phyloP scores from a whole-genome alignment of 257 asterid species.

The Nyctanthes arbortristis region DNA sequence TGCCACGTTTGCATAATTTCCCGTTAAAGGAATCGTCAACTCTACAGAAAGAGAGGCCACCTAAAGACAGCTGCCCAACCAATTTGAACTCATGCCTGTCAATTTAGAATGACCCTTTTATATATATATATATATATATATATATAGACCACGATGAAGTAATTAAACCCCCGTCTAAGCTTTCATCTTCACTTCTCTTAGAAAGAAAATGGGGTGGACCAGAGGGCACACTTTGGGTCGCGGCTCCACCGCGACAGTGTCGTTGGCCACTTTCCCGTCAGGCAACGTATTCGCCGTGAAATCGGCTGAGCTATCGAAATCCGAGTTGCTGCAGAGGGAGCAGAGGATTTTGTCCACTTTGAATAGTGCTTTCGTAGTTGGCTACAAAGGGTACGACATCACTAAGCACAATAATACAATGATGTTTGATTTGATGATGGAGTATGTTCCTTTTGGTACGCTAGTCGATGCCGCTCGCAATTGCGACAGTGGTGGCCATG shows the following conservation, averaged over 20 bases:
- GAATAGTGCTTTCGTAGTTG: constrained; percentile 39
- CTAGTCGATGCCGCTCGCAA: constrained; percentile 33
- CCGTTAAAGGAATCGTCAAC: constrained; percentile 57
- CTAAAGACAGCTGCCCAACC: constrained; percentile 53
- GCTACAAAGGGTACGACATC: constrained; percentile 51
- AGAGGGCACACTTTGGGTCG: constrained; percentile 69
- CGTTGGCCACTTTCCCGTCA: constrained; percentile 37
- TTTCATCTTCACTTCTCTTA: constrained; percentile 12
- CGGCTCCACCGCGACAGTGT: constrained; percentile 74
- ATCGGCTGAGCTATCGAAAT: constrained; percentile 49
- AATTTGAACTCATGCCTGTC: constrained; percentile 39
- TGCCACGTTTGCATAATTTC: constrained; percentile 62
- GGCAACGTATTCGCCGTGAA: constrained; percentile 58
- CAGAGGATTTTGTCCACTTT: constrained; percentile 45
- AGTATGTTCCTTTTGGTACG: constrained; percentile 49
- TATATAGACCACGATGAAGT: constrained; percentile 12
- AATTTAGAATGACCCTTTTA: constrained; percentile 26
- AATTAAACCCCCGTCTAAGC: neutral
- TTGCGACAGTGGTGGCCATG: constrained; percentile 36
- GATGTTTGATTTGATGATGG: constrained; percentile 59
- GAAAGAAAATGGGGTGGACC: constrained; percentile 72
- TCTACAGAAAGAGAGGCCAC: neutral
- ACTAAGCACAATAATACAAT: constrained; percentile 35
- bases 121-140: too few species aligned
- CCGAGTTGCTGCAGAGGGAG: constrained; percentile 53